Evolutionary conservation across 768 basidiomycete genomes (phyloP).

Genomic region (Hericium coralloides): DNA sequence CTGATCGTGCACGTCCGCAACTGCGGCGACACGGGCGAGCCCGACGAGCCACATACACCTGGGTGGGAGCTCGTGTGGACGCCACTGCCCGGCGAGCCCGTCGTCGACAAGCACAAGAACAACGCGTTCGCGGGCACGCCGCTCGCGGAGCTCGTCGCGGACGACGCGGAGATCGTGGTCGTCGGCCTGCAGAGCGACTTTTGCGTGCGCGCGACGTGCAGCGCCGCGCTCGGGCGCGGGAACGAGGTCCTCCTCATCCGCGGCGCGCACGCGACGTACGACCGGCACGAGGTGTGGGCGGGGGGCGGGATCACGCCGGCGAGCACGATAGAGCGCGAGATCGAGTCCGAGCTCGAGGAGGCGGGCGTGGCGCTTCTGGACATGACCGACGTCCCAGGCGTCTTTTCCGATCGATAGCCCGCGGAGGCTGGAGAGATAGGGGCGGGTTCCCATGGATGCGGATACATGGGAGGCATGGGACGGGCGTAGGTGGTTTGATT

Average conservation of each 20-base stretch:
- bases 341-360: constrained; percentile 61
- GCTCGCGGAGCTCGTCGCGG: constrained; percentile 39
- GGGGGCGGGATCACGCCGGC: constrained; percentile 49
- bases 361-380: constrained; percentile 57
- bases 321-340: constrained; percentile 42
- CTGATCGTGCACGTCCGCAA: constrained; percentile 62
- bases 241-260: constrained; percentile 57
- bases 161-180: constrained; percentile 53
- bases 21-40: constrained; percentile 48
- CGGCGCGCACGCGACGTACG: constrained; percentile 61
- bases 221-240: constrained; percentile 50
- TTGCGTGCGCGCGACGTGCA: constrained; percentile 44
- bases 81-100: constrained; percentile 39
- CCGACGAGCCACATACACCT: constrained; percentile 44
- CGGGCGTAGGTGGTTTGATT: too few species aligned
- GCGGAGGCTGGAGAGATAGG: too few species aligned
- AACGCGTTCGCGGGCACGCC: constrained; percentile 45
- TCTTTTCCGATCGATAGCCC: constrained; percentile 48
- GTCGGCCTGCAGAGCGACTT: constrained; percentile 65
- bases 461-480: too few species aligned
- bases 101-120: constrained; percentile 52
- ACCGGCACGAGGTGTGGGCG: constrained; percentile 53
- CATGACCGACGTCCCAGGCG: constrained; percentile 52
- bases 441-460: too few species aligned
- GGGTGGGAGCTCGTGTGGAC: constrained; percentile 58